These are phyloP conservation scores for Centaurea solstitialis DNA, from an alignment of 129 eudicot genomes.

Conservation along the genomic window DNA sequence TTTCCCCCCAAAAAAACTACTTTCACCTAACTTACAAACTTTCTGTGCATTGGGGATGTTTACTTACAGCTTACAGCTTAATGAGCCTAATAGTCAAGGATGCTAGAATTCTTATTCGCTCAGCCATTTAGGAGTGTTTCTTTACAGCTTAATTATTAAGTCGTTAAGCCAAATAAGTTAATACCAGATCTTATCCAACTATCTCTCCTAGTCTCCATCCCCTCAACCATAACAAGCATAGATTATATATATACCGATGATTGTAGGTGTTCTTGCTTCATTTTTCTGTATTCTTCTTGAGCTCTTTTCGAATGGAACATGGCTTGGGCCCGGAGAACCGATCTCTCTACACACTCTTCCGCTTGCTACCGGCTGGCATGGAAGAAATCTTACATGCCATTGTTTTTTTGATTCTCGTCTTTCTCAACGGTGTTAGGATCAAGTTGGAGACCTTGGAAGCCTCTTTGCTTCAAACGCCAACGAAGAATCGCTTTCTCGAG, in stretches of 20 bases:
- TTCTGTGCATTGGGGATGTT: too few relatives aligned
- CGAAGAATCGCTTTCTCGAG: constrained; percentile 88
- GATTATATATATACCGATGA: constrained; percentile 53
- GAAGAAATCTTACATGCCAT: constrained; percentile 80
- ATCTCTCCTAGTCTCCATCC: too few relatives aligned
- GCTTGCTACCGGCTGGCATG: constrained; percentile 92
- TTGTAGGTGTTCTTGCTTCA: constrained; percentile 69
- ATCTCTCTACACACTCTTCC: constrained; percentile 93
- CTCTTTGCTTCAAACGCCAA: constrained; percentile 89
- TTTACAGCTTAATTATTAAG: too few relatives aligned
- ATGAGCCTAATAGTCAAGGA: too few relatives aligned
- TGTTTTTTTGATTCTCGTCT: constrained; percentile 42
- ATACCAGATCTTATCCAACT: too few relatives aligned
- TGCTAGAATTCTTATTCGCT: too few relatives aligned
- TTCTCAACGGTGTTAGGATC: constrained; percentile 15
- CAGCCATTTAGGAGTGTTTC: too few relatives aligned
- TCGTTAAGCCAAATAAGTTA: too few relatives aligned
- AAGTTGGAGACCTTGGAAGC: constrained; percentile 85
- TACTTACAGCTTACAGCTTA: too few relatives aligned
- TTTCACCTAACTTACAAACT: neutral
- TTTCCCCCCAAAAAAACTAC: neutral
- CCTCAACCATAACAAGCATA: neutral
- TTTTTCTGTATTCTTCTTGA: constrained; percentile 80
- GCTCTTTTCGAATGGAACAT: constrained; percentile 95
- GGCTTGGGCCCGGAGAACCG: constrained; percentile 91